Evolutionary conservation across 2,329 filamentous ascomycete genomes (phyloP).

Genomic region (Pseudogymnoascus pannorum): DNA sequence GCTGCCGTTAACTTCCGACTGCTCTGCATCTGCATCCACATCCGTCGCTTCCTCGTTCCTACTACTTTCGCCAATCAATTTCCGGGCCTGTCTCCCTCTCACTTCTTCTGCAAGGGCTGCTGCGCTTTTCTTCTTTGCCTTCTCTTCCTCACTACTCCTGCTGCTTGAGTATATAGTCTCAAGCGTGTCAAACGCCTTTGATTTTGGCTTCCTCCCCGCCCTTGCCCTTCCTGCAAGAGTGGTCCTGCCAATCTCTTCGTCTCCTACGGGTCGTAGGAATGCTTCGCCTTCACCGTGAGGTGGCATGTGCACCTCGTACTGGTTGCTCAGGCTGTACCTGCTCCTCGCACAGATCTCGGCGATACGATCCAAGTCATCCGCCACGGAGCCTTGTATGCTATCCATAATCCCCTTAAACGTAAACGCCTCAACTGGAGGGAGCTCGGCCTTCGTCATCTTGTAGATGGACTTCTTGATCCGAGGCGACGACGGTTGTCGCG

Average conservation of each 20-base stretch:
- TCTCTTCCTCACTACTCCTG: conserved; percentile 56
- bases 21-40: conserved; percentile 12
- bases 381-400: conserved; percentile 41
- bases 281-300: conserved; percentile 52
- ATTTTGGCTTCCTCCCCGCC: conserved; percentile 24
- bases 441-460: conserved; percentile 33
- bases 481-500: conserved; percentile 18
- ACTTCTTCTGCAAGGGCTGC: conserved; percentile 48
- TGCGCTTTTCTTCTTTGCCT: conserved; percentile 48
- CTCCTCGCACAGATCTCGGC: conserved; percentile 61
- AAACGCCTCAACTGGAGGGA: conserved; percentile 57
- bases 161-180: conserved; percentile 63
- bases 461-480: conserved; percentile 18
- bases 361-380: conserved; percentile 54
- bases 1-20: background rate
- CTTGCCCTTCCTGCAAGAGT: conserved; percentile 19
- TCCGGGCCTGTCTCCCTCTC: conserved; percentile 40
- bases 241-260: conserved; percentile 18
- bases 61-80: conserved; percentile 21
- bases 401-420: conserved; percentile 58
- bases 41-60: conserved; percentile 13
- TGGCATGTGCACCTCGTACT: conserved; percentile 58
- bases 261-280: conserved; percentile 32
- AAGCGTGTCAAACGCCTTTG: conserved; percentile 49
- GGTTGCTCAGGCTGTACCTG: conserved; percentile 57